phyloP scores from a whole-genome alignment of 768 basidiomycete genomes.

The Tulasnella calospora region DNA sequence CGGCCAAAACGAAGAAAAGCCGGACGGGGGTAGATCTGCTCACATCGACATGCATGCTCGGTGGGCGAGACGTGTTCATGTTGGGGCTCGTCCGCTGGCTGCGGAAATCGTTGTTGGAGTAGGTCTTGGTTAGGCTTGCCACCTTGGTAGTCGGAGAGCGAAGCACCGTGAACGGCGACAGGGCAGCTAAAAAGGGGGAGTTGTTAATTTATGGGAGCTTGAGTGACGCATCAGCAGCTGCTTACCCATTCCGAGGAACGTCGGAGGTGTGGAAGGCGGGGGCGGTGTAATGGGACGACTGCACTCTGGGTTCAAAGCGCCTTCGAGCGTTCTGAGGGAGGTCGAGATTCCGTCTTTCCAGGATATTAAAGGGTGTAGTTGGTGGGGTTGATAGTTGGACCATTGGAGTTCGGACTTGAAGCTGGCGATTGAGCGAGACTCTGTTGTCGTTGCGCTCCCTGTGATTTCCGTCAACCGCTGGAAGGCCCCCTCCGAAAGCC shows the following conservation, averaged over 20 bases:
- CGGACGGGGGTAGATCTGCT: constrained; percentile 30
- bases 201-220: neutral
- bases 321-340: neutral
- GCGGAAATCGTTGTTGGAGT: constrained; percentile 75
- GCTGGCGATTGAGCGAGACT: neutral
- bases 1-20: neutral
- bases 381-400: constrained; percentile 17
- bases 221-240: neutral
- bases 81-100: constrained; percentile 64
- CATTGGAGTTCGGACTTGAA: constrained; percentile 18
- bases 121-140: constrained; percentile 77
- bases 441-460: neutral
- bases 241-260: constrained; percentile 23
- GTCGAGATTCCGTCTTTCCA: neutral
- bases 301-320: neutral
- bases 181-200: neutral
- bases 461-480: constrained; percentile 4
- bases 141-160: constrained; percentile 51
- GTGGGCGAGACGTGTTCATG: constrained; percentile 79
- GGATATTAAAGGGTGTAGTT: constrained; percentile 9
- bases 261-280: constrained; percentile 13
- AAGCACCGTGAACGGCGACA: constrained; percentile 57
- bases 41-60: constrained; percentile 78
- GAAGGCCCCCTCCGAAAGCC: constrained; percentile 14
- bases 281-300: constrained; percentile 3